phyloP scores from a whole-genome alignment of 2,329 filamentous ascomycete species.

The Chrysoporthe deuterocubensis region DNA sequence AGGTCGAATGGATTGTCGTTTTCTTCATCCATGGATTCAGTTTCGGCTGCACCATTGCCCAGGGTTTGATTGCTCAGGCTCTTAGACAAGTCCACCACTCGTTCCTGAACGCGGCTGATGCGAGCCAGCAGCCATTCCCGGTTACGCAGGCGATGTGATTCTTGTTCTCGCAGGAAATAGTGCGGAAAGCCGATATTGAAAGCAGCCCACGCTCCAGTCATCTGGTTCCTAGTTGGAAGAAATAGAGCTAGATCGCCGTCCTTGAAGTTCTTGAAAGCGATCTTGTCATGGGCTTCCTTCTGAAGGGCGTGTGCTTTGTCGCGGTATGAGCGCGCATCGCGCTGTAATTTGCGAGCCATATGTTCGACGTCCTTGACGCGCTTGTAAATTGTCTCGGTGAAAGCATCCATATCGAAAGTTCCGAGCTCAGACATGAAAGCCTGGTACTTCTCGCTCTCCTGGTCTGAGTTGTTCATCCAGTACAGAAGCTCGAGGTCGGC shows the following conservation, averaged over 20 bases:
- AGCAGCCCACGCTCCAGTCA: conserved; percentile 93
- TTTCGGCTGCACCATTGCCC: conserved; percentile 46
- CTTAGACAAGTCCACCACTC: conserved; percentile 89
- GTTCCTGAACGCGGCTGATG: conserved; percentile 88
- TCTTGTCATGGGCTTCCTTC: conserved; percentile 91
- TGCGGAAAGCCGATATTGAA: conserved; percentile 98
- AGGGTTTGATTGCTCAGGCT: conserved; percentile 57
- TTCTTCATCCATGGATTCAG: conserved; percentile 65
- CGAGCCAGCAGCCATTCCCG: conserved; percentile 97
- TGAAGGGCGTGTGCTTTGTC: conserved; percentile 83
- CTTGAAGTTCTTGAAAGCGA: conserved; percentile 94
- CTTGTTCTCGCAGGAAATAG: conserved; percentile 94
- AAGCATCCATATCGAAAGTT: conserved; percentile 81
- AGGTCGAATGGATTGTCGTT: conserved; percentile 98
- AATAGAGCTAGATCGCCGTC: conserved; percentile 95
- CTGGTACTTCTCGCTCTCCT: conserved; percentile 74
- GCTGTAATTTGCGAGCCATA: conserved; percentile 89
- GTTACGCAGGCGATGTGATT: conserved; percentile 79
- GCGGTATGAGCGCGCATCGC: conserved; percentile 82
- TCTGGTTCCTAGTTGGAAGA: conserved; percentile 91
- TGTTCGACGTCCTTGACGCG: conserved; percentile 93
- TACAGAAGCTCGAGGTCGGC: conserved; percentile 75
- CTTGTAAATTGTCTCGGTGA: conserved; percentile 83
- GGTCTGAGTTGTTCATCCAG: conserved; percentile 76
- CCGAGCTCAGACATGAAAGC: conserved; percentile 75